Percentiles rank a stretch among this genome's conserved stretches.
Conservation (phyloP, 208 protist species). For the Phytomonas serpens region DNA sequence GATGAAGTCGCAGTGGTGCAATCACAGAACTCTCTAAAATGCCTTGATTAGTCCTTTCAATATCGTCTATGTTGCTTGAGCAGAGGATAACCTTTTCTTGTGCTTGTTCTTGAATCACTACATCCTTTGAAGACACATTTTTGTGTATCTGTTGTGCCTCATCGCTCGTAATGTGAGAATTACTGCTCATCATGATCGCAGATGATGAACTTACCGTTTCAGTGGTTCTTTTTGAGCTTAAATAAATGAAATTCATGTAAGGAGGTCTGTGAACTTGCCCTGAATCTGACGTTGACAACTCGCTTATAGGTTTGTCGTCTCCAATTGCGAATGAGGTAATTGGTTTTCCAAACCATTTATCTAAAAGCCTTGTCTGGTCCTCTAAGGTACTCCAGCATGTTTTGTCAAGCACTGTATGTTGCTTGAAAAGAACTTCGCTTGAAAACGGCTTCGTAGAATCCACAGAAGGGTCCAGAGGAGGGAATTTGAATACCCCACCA, state of each 20-base stretch:
- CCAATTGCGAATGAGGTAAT: background rate
- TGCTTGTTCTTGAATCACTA: background rate
- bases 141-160: background rate
- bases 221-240: background rate
- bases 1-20: background rate
- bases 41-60: background rate
- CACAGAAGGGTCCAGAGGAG: background rate
- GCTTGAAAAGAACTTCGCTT: background rate
- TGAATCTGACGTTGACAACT: background rate
- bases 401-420: background rate
- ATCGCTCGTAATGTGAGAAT: background rate
- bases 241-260: background rate
- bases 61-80: background rate
- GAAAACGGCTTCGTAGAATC: background rate
- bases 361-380: background rate
- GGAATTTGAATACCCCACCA: background rate
- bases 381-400: background rate
- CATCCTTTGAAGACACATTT: background rate
- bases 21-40: background rate
- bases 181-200: background rate
- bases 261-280: background rate
- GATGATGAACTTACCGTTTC: background rate
- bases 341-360: background rate
- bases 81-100: background rate
- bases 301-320: background rate